Base-by-base conservation (phyloP, 495 filamentous ascomycete genomes). In the Penicillium crystallinum region DNA sequence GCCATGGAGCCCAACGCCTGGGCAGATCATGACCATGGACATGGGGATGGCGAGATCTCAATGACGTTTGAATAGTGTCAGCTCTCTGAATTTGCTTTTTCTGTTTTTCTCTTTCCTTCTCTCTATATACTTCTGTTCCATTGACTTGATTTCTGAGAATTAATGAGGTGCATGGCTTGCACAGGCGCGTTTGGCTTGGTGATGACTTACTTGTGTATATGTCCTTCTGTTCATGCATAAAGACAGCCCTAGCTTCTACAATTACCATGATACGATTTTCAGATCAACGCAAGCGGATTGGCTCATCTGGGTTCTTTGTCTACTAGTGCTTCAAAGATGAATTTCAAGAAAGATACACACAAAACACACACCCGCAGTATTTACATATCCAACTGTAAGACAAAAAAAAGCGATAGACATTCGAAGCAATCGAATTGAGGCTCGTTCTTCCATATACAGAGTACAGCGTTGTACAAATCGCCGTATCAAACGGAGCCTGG, bases 1-100 rank as follows among this genome's bases (percentile, higher is more conserved):
- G 56, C 73, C 34, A 65, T 77, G 29, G 86, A 72, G 56, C 83
- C 75, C 39, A 90, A 96, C 70, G 88, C 89, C 8, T 96, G 91
- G 91, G 86, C 83, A 0, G 88, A 92, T 49, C 80, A 86, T 40
- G 87, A 88, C 12, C 30, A 42, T 22, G 43, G 47, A 42, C 65
- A 75, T 46, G 73, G 70, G 38, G 74, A 74, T 36, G 78, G 64
- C 30, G 78, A 82, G 52, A 72, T 85, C 34, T 71, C 73, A 30
- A 78, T 85, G 77, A 80, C 74, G 12, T 85, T 84, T 66, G 78
- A 77, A 63, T 79, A 66, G 70, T 61, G 55, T 60, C 37, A 36
- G 53, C 25, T 41, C 8, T 54, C 55, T 27, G 23, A 7, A 48
- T 30, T 17, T 36, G 40, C 40, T 39, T 30, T 22, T 44, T 10